Percentiles rank a stretch among this genome's conserved stretches.
These are phyloP conservation scores for Orbilia oligospora DNA, from an alignment of 2,329 filamentous ascomycete genomes.

Conservation along the genomic window DNA sequence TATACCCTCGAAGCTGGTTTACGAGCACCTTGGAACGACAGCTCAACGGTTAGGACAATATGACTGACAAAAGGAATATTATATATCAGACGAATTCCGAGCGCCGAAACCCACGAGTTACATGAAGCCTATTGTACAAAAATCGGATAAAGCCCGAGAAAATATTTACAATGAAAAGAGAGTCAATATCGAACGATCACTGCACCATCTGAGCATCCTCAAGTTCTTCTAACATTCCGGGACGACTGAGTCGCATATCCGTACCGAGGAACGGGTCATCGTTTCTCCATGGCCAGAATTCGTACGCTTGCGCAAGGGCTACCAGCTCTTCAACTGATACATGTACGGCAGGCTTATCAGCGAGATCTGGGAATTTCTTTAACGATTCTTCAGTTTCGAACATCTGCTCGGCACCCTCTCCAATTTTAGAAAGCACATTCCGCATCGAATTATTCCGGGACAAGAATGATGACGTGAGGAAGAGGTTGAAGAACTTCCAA, in stretches of 20 bases:
- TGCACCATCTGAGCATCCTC: conserved; percentile 28
- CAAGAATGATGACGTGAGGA: conserved; percentile 46
- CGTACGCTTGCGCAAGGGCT: conserved; percentile 38
- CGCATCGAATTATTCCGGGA: conserved; percentile 30
- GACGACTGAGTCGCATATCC: conserved; percentile 33
- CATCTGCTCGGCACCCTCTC: conserved; percentile 45
- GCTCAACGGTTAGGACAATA: too few species aligned
- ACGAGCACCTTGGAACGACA: too few species aligned
- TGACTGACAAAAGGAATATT: not conserved
- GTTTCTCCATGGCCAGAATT: conserved; percentile 57
- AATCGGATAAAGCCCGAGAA: not conserved
- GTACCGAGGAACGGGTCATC: conserved; percentile 46
- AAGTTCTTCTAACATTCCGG: conserved; percentile 47
- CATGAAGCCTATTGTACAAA: conserved; percentile 4
- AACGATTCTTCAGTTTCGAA: conserved; percentile 45
- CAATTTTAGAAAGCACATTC: conserved; percentile 44
- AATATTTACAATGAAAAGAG: conserved; percentile 24
- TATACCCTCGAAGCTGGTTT: too few species aligned
- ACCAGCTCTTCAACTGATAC: conserved; percentile 35
- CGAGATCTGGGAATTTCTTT: conserved; percentile 22
- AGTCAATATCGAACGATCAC: not conserved
- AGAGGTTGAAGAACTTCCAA: conserved; percentile 54
- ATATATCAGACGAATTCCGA: not conserved
- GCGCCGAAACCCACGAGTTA: not conserved
- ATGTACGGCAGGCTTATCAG: conserved; percentile 45